A percentile compares a stretch with the other conserved stretches of the same genome.
Conservation (phyloP, 1,284 basidiomycete species). For the Golubevia sp. region DNA sequence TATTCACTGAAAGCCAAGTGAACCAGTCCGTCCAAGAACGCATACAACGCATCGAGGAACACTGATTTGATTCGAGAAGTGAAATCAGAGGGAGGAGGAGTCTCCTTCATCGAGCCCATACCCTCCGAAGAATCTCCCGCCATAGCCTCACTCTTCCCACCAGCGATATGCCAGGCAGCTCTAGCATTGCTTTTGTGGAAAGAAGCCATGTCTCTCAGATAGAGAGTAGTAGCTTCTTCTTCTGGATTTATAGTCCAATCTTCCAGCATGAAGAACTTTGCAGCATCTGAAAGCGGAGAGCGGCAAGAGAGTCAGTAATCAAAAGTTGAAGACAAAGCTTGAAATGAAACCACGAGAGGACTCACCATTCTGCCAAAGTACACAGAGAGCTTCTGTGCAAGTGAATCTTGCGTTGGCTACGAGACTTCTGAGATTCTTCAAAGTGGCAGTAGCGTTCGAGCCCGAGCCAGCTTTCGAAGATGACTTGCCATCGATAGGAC, state of each 20-base stretch:
- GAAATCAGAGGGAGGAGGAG: conserved; percentile 25
- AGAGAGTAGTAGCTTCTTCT: conserved; percentile 64
- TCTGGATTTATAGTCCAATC: conserved; percentile 74
- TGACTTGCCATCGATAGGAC: no score
- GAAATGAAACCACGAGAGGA: conserved; percentile 2
- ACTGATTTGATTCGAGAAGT: conserved; percentile 76
- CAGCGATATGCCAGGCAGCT: conserved; percentile 80
- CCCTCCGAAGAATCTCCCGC: conserved; percentile 19
- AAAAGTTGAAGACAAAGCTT: background rate
- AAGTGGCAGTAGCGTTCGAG: conserved; percentile 69
- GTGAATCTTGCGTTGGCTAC: conserved; percentile 84
- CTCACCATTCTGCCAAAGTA: conserved; percentile 81
- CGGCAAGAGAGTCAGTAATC: background rate
- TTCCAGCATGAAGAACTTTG: conserved; percentile 81
- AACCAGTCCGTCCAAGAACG: conserved; percentile 86
- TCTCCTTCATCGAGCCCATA: conserved; percentile 4
- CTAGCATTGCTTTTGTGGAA: conserved; percentile 84
- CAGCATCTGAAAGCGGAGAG: conserved; percentile 70
- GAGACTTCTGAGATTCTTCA: conserved; percentile 72
- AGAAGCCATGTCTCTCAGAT: conserved; percentile 75
- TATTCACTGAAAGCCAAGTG: conserved; percentile 72
- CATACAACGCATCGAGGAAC: conserved; percentile 85
- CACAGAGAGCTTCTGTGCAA: conserved; percentile 80
- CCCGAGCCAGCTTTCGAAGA: no score
- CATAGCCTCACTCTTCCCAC: conserved; percentile 67